Percentiles rank a stretch among this genome's conserved stretches.
phyloP scores from a whole-genome alignment of 2,329 filamentous ascomycete genomes.

The Nemania bipapillata region DNA sequence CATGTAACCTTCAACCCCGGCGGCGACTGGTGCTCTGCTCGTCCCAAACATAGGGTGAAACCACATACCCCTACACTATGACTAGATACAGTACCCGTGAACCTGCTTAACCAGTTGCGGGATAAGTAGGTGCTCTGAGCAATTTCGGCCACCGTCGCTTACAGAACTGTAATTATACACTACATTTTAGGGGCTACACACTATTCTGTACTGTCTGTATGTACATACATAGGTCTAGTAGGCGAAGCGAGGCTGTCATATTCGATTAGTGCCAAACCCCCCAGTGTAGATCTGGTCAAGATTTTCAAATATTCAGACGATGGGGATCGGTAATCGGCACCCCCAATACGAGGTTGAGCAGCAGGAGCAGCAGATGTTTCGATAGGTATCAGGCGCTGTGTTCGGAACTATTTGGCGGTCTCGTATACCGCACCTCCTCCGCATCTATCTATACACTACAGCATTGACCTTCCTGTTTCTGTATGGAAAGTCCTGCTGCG shows the following conservation, averaged over 20 bases:
- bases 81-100: constrained; percentile 7
- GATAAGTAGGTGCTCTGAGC: constrained; percentile 5
- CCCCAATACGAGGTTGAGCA: constrained; percentile 8
- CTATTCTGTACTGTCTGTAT: background rate
- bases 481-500: constrained; percentile 3
- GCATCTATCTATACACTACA: background rate
- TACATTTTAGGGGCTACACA: background rate
- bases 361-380: constrained; percentile 20
- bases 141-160: constrained; percentile 12
- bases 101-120: constrained; percentile 17
- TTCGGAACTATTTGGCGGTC: constrained; percentile 9
- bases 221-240: background rate
- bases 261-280: constrained; percentile 17
- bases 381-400: background rate
- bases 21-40: background rate
- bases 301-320: constrained; percentile 27
- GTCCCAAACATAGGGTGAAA: constrained; percentile 34
- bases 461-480: constrained; percentile 32
- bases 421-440: constrained; percentile 1
- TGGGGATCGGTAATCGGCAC: constrained; percentile 17
- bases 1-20: background rate
- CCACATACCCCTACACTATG: constrained; percentile 26
- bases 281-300: constrained; percentile 22
- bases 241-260: constrained; percentile 7
- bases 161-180: background rate